These are phyloP conservation scores for Silybum marianum DNA, from an alignment of 129 eudicot species.

Conservation along the genomic window DNA sequence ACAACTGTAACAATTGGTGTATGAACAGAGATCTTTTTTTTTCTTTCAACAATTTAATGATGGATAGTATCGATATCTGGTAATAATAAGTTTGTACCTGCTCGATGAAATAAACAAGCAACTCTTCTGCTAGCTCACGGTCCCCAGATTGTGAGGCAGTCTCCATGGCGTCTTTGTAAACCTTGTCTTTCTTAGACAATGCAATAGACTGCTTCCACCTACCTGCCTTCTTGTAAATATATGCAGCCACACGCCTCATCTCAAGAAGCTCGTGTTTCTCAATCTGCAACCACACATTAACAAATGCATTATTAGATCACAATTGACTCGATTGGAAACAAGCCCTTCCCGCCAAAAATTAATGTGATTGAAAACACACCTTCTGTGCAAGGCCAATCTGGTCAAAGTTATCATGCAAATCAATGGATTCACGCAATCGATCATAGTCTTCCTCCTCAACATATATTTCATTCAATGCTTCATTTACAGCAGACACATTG, in stretches of 20 bases:
- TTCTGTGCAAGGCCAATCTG: conserved; percentile 98
- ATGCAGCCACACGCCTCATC: conserved; percentile 98
- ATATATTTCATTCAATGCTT: conserved; percentile 92
- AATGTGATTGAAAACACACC: conserved; percentile 38
- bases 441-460: conserved; percentile 97
- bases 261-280: conserved; percentile 98
- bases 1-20: neutral
- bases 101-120: conserved; percentile 84
- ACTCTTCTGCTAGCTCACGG: conserved; percentile 92
- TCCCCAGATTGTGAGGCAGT: conserved; percentile 96
- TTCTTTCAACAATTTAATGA: neutral
- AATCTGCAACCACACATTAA: conserved; percentile 52
- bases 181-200: conserved; percentile 84
- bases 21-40: neutral
- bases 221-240: conserved; percentile 93
- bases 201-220: conserved; percentile 98
- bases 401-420: conserved; percentile 91
- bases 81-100: conserved; percentile 50
- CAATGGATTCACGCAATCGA: conserved; percentile 88
- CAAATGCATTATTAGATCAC: neutral
- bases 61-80: neutral
- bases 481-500: conserved; percentile 90
- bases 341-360: neutral
- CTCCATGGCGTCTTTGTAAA: conserved; percentile 95
- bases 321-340: neutral